A percentile compares a stretch with the other conserved stretches of the same genome.
These are phyloP conservation scores for Talaromyces marneffei DNA, from an alignment of 2,329 filamentous ascomycete species.

Conservation along the genomic window DNA sequence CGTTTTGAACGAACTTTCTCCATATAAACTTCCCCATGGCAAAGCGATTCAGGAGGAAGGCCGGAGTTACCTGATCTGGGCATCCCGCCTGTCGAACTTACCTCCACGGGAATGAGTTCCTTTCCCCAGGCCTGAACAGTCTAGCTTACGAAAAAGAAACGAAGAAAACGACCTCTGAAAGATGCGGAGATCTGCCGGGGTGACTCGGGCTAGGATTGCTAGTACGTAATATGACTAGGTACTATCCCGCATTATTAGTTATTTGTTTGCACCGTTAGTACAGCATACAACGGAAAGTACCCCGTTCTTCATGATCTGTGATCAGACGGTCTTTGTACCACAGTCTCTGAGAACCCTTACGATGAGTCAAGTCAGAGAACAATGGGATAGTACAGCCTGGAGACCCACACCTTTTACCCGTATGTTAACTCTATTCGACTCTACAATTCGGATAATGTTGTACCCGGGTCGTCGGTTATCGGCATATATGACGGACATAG, in stretches of 20 bases:
- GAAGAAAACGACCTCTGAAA: not conserved
- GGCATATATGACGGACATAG: not conserved
- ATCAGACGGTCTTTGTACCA: not conserved
- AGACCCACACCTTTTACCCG: not conserved
- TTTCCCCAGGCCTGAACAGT: not conserved
- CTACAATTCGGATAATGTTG: not conserved
- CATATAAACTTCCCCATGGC: not conserved
- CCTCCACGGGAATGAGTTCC: not conserved
- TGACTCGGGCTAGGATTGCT: not conserved
- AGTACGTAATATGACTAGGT: not conserved
- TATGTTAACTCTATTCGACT: not conserved
- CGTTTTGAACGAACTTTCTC: not conserved
- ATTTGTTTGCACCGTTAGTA: not conserved
- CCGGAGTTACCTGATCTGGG: conserved; percentile 1
- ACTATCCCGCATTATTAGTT: not conserved
- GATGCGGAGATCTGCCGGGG: not conserved
- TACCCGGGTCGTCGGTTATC: not conserved
- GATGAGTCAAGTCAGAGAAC: not conserved
- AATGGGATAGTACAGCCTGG: not conserved
- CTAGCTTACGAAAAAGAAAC: not conserved
- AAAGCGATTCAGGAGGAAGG: not conserved
- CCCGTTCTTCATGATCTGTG: not conserved
- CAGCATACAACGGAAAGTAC: not conserved
- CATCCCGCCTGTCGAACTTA: not conserved
- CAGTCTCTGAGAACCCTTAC: not conserved